Conservation (phyloP, 164 flowering plant species). For the Litsea cubeba region DNA sequence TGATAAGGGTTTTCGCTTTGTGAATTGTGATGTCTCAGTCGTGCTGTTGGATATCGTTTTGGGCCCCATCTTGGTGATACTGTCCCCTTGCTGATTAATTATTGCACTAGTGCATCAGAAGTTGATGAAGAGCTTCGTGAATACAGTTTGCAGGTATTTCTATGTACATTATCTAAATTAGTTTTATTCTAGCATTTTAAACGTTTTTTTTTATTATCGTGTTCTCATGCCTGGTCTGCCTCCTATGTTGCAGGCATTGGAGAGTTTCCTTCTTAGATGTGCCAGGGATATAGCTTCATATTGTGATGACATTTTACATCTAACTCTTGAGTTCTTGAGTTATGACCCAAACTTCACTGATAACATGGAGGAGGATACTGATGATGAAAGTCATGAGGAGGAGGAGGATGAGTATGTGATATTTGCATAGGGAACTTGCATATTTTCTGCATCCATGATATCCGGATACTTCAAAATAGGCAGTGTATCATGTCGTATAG, state of each 20-base stretch:
- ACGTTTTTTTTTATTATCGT: neutral
- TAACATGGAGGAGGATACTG: conserved; percentile 98
- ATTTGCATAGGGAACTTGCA: neutral
- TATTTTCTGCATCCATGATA: neutral
- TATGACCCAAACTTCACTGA: conserved; percentile 98
- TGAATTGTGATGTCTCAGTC: conserved; percentile 41
- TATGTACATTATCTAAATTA: neutral
- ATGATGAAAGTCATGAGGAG: conserved; percentile 74
- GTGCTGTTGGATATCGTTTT: conserved; percentile 99
- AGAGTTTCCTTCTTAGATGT: conserved; percentile 90
- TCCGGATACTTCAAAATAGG: neutral
- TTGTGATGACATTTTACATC: conserved; percentile 78
- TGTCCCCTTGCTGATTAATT: conserved; percentile 73
- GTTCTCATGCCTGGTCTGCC: neutral
- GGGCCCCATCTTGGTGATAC: conserved; percentile 91
- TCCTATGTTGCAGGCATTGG: conserved; percentile 63
- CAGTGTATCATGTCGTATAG: too few relatives aligned
- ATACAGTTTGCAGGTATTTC: conserved; percentile 88
- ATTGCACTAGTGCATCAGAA: conserved; percentile 90
- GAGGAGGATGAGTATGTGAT: conserved; percentile 93
- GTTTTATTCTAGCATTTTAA: neutral
- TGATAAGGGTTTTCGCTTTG: neutral
- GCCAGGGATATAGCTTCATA: conserved; percentile 84
- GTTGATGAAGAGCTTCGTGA: conserved; percentile 99
- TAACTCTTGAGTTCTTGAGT: conserved; percentile 78